These are phyloP conservation scores for Scheffersomyces illinoinensis DNA, from an alignment of 1,139 yeast genomes.

Conservation along the genomic window DNA sequence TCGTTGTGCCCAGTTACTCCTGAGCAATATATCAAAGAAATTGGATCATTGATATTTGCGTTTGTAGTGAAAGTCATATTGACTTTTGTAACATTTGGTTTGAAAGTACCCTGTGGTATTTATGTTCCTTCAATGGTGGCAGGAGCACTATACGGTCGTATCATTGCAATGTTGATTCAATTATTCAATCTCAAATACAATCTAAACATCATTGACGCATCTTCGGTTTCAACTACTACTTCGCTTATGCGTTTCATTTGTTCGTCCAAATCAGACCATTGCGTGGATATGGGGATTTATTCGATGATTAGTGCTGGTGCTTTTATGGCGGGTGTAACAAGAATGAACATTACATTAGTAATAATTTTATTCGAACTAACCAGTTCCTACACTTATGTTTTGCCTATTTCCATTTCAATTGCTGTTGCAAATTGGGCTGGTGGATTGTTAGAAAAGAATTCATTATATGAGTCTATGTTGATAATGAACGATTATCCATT, in stretches of 20 bases:
- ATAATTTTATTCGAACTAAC: constrained; percentile 62
- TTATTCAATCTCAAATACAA: constrained; percentile 30
- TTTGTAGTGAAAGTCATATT: constrained; percentile 46
- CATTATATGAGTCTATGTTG: constrained; percentile 54
- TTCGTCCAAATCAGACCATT: constrained; percentile 18
- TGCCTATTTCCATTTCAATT: constrained; percentile 59
- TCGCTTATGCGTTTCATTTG: constrained; percentile 17
- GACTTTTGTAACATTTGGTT: constrained; percentile 59
- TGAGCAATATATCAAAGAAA: constrained; percentile 31
- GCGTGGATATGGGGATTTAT: constrained; percentile 62
- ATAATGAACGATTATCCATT: constrained; percentile 57
- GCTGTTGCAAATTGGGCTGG: constrained; percentile 64
- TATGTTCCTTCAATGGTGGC: constrained; percentile 71
- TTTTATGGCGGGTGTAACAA: constrained; percentile 67
- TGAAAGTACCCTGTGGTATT: constrained; percentile 65
- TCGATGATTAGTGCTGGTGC: constrained; percentile 71
- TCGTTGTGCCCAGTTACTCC: constrained; percentile 44
- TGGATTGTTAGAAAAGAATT: constrained; percentile 50
- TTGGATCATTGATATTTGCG: constrained; percentile 42
- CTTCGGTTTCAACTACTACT: constrained; percentile 9
- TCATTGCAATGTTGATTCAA: constrained; percentile 51
- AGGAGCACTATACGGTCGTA: constrained; percentile 65
- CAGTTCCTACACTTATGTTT: constrained; percentile 58
- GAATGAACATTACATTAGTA: constrained; percentile 65
- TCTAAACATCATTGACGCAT: constrained; percentile 16